A percentile compares a stretch with the other conserved stretches of the same genome.
Conservation (phyloP, 1,139 yeast species). For the Protomyces macrosporus region DNA sequence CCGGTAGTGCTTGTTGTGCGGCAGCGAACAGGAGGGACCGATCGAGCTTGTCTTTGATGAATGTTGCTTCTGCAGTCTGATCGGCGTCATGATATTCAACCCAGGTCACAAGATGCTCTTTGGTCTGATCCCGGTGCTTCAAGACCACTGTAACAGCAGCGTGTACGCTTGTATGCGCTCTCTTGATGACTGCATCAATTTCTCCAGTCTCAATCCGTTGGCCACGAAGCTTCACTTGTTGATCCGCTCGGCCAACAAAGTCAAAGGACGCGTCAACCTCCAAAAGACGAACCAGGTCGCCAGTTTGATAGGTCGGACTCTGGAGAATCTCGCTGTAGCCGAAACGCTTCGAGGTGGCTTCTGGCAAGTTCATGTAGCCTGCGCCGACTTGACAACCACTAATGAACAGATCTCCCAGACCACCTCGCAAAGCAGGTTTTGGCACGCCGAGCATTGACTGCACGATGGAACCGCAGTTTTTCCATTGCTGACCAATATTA, state of each 20-base stretch:
- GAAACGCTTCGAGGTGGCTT: slow-evolving; percentile 30
- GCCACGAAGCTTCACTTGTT: slow-evolving; percentile 34
- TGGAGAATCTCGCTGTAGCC: slow-evolving; percentile 1
- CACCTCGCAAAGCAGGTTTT: slow-evolving; percentile 32
- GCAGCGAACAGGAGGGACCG: background rate
- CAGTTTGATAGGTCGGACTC: slow-evolving; percentile 32
- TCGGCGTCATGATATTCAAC: slow-evolving; percentile 3
- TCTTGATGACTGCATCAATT: slow-evolving; percentile 31
- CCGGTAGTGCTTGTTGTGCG: slow-evolving; percentile 30
- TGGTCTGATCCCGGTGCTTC: slow-evolving; percentile 28
- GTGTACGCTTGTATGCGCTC: slow-evolving; percentile 6
- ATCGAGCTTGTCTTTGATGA: background rate
- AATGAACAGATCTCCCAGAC: slow-evolving; percentile 34
- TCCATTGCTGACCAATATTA: slow-evolving; percentile 34
- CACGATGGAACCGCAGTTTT: slow-evolving; percentile 33
- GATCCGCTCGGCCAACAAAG: slow-evolving; percentile 33
- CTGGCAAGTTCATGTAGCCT: slow-evolving; percentile 33
- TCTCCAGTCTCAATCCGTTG: slow-evolving; percentile 35
- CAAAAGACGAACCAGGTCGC: slow-evolving; percentile 34
- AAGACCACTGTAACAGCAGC: slow-evolving; percentile 31
- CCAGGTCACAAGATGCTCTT: slow-evolving; percentile 32
- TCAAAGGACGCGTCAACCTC: slow-evolving; percentile 32
- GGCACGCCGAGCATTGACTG: slow-evolving; percentile 26
- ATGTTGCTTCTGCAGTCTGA: background rate
- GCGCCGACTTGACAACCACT: slow-evolving; percentile 33